Evolutionary conservation across 1,139 yeast genomes (phyloP).

Genomic region (Candida labiduridarum): DNA sequence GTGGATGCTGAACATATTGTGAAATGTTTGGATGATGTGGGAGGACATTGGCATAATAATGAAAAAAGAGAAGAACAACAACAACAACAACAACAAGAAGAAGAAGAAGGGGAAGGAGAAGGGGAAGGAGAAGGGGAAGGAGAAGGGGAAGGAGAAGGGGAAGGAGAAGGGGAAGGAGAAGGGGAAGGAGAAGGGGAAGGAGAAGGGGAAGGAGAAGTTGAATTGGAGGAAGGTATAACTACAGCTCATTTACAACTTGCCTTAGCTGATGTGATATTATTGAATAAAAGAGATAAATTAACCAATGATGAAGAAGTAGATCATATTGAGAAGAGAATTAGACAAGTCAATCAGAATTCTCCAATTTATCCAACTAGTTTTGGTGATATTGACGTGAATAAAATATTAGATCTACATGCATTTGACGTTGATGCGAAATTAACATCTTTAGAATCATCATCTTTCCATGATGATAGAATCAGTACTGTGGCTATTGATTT

Average conservation of each 20-base stretch:
- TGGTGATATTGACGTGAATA: conserved; percentile 65
- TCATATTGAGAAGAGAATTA: conserved; percentile 40
- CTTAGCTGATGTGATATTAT: conserved; percentile 75
- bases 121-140: conserved; percentile 18
- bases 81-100: too few relatives aligned
- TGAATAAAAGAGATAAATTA: conserved; percentile 73
- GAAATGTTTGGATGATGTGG: conserved; percentile 68
- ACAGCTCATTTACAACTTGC: conserved; percentile 92
- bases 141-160: conserved; percentile 29
- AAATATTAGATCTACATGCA: conserved; percentile 78
- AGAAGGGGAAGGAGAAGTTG: conserved; percentile 30
- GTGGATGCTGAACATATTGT: conserved; percentile 75
- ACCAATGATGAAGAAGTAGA: conserved; percentile 19
- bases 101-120: conserved; percentile 32
- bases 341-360: conserved; percentile 66
- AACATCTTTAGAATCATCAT: conserved; percentile 22
- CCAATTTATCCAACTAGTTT: conserved; percentile 68
- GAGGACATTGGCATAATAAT: conserved; percentile 55
- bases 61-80: too few relatives aligned
- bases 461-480: conserved; percentile 56
- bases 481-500: conserved; percentile 62
- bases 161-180: conserved; percentile 32
- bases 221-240: conserved; percentile 55
- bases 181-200: conserved; percentile 18
- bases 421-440: conserved; percentile 55